Evolutionary conservation across 805 yeast genomes (phyloP), one percentile per base, ranked within the genome.

Genomic region (Wickerhamiella lipophila): DNA sequence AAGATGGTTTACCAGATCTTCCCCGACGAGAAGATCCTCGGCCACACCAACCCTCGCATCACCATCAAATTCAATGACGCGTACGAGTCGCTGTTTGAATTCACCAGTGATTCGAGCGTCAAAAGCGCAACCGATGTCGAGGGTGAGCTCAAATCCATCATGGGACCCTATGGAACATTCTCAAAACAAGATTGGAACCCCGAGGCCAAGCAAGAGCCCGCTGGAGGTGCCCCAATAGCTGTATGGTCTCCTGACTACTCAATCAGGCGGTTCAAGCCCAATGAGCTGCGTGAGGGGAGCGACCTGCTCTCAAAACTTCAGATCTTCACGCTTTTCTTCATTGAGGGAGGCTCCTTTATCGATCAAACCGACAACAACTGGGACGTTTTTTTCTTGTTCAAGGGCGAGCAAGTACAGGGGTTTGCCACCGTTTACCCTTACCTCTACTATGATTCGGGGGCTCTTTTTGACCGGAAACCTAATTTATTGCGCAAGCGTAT

Each of bases 301-400:
- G 27, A 39, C 18, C 6, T 46, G 7, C 35, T 50, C 29, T 50
- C 38, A 36, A 49, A 55, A 13, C 70, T 87, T 55, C 94, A 86
- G 56, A 77, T 88, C 1, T 76, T 92, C 56, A 83, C 84, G 13
- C 67, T 89, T 23, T 68, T 92, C 9, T 87, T 81, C 66, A 89
- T 92, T 56, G 98, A 92, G 62, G 97, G 95, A 0, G 97, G 96
- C 1, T 78, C 94, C 1, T 84, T 77, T 58, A 86, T 92, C 49
- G 96, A 88, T 60, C 71, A 73, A 35, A 63, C 63, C 0, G 98
- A 92, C 63, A 71, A 73, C 7, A 70, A 74, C 15, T 92, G 98
- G 98, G 86, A 83, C 43, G 61, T 87, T 2, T 88, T 76, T 60
- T 68, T 81, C 32, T 54, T 82, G 6, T 72, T 67, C 57, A 59